Percentiles rank a stretch among this genome's conserved stretches.
phyloP scores from a whole-genome alignment of 2,329 filamentous ascomycete species.

The Penicillium sp. region DNA sequence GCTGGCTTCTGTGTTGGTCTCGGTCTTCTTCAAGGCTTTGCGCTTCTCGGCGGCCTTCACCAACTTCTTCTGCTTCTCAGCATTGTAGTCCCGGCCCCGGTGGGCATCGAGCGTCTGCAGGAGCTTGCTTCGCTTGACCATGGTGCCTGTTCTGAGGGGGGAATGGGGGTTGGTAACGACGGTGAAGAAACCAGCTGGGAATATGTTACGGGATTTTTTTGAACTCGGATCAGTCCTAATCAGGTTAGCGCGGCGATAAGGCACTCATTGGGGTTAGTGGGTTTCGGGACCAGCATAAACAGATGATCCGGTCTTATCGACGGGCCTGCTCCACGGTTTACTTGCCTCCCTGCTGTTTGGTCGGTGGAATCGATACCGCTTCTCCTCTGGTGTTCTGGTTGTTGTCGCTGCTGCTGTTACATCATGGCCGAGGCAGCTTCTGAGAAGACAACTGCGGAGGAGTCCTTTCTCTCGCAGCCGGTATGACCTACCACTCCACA shows the following conservation, averaged over 20 bases:
- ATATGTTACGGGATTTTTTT: slow-evolving; percentile 38
- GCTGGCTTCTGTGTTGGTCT: slow-evolving; percentile 29
- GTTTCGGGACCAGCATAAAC: slow-evolving; percentile 13
- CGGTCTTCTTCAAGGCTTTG: slow-evolving; percentile 39
- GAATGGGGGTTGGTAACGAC: slow-evolving; percentile 14
- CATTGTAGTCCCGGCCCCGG: slow-evolving; percentile 67
- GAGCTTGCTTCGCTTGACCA: slow-evolving; percentile 61
- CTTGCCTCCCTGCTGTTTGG: background rate
- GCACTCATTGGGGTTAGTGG: slow-evolving; percentile 17
- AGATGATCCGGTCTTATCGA: slow-evolving; percentile 33
- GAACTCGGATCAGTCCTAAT: slow-evolving; percentile 28
- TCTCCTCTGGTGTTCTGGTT: background rate
- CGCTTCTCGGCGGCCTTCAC: slow-evolving; percentile 51
- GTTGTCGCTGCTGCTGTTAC: background rate
- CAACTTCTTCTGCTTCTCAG: slow-evolving; percentile 76
- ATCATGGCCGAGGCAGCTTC: slow-evolving; percentile 28
- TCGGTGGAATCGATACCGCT: background rate
- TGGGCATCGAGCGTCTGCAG: slow-evolving; percentile 60
- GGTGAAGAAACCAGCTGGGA: slow-evolving; percentile 18
- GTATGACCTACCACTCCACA: slow-evolving; percentile 12
- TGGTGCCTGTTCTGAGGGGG: slow-evolving; percentile 24
- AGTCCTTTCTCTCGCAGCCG: slow-evolving; percentile 29
- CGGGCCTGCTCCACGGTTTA: background rate
- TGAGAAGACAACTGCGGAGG: slow-evolving; percentile 21
- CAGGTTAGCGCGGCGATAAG: slow-evolving; percentile 29